phyloP scores from a whole-genome alignment of 352 stramenopile genomes.

The Pythium apleroticum region DNA sequence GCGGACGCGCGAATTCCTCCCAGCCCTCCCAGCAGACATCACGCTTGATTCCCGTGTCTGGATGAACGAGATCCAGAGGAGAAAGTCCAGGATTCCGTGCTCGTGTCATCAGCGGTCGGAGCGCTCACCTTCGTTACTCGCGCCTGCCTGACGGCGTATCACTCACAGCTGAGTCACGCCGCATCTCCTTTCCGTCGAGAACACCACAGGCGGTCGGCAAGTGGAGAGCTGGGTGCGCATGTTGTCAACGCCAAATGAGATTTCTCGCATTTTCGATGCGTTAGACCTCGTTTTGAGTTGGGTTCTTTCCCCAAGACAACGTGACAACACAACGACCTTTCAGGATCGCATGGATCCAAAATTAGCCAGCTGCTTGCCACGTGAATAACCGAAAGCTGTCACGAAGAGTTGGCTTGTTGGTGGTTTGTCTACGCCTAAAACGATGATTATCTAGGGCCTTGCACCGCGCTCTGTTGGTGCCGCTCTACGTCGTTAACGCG shows the following conservation, averaged over 20 bases:
- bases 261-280: background rate
- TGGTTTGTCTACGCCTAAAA: background rate
- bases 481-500: background rate
- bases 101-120: conserved; percentile 11
- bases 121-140: conserved; percentile 16
- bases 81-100: conserved; percentile 4
- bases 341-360: background rate
- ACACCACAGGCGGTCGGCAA: background rate
- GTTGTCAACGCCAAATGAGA: background rate
- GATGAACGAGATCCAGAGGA: conserved; percentile 3
- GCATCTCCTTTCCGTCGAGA: conserved; percentile 4
- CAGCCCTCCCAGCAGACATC: background rate
- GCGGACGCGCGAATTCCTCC: background rate
- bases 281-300: background rate
- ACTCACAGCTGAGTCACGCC: background rate
- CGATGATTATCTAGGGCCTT: background rate
- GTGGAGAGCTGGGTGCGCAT: background rate
- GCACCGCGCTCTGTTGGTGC: background rate
- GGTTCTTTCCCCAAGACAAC: background rate
- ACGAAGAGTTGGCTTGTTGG: background rate
- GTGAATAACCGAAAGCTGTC: background rate
- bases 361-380: background rate
- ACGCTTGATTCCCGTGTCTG: background rate
- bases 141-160: conserved; percentile 5
- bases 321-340: conserved; percentile 6